phyloP scores from a whole-genome alignment of 495 filamentous ascomycete genomes.

The Aspergillus saccharolyticus region DNA sequence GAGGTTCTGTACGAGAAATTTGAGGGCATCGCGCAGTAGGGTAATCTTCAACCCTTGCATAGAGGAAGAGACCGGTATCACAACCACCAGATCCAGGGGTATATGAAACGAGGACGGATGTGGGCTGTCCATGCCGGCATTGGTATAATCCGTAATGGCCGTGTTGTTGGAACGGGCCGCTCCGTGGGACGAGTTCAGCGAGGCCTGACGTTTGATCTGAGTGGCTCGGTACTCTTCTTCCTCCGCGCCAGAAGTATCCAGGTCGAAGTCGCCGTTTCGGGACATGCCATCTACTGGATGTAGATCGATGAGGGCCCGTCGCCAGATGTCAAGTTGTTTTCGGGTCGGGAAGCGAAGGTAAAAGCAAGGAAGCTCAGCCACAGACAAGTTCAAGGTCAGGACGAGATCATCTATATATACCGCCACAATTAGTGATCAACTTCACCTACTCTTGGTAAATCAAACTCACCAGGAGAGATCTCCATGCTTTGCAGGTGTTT shows the following conservation, averaged over 20 bases:
- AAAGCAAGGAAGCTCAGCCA: slow-evolving; percentile 93
- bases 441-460: neutral
- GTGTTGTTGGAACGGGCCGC: slow-evolving; percentile 44
- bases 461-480: slow-evolving; percentile 44
- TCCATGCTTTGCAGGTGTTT: slow-evolving; percentile 95
- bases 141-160: slow-evolving; percentile 54
- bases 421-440: slow-evolving; percentile 6
- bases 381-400: slow-evolving; percentile 85
- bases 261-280: slow-evolving; percentile 68
- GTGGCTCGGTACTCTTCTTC: slow-evolving; percentile 82
- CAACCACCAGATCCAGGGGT: slow-evolving; percentile 91
- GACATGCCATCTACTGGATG: slow-evolving; percentile 58
- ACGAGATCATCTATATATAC: slow-evolving; percentile 75
- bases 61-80: slow-evolving; percentile 95
- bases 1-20: slow-evolving; percentile 88
- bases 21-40: slow-evolving; percentile 85
- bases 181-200: slow-evolving; percentile 80
- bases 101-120: slow-evolving; percentile 71
- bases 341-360: slow-evolving; percentile 87
- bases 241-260: slow-evolving; percentile 74
- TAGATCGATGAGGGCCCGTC: slow-evolving; percentile 78
- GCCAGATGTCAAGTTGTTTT: slow-evolving; percentile 85
- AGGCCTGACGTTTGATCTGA: slow-evolving; percentile 76
- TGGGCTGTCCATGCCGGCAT: slow-evolving; percentile 54
- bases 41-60: slow-evolving; percentile 99